Evolutionary conservation across 441 rosid genomes (phyloP), one percentile per base, ranked within the genome.

Genomic region (Gossypium lobatum): DNA sequence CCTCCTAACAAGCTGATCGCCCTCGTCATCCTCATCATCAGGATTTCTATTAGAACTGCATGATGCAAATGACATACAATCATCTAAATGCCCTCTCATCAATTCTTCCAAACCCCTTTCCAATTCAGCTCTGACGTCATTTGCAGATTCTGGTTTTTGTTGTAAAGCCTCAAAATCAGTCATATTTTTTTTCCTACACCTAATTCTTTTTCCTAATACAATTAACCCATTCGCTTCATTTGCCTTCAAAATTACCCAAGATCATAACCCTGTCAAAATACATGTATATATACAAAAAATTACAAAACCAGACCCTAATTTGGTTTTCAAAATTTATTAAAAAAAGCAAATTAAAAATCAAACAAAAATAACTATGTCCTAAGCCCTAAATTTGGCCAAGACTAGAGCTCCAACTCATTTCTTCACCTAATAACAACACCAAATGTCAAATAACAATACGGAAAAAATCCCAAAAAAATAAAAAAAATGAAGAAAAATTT

Each of bases 61-160:
- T 0, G 97, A 89, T 3, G 88, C 88, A 64, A 87, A 87, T 20
- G 95, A 78, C 91, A 92, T 85, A 77, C 95, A 90, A 72, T 88
- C 92, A 82, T 92, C 93, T 83, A 90, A 83, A 42, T 83, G 93
- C 13, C 95, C 95, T 26, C 92, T 89, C 97, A 90, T 87, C 75
- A 88, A 78, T 60, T 88, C 97, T 85, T 90, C 93, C 81, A 88
- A 80, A 57, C 89, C 93, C 18, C 85, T 70, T 79, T 92, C 92
- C 11, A 86, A 92, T 26, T 90, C 95, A 23, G 76, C 75, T 46
- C 82, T 82, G 17, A 78, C 84, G 76, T 81, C 88, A 72, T 79
- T 76, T 0, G 88, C 52, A 45, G 93, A 84, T 77, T 90, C 95
- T 0, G 95, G 83, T 53, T 92, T 90, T 78, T 88, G 95, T 76